Conservation (phyloP, 192 early-diverging fungal genomes). For the Linnemannia schmuckeri region DNA sequence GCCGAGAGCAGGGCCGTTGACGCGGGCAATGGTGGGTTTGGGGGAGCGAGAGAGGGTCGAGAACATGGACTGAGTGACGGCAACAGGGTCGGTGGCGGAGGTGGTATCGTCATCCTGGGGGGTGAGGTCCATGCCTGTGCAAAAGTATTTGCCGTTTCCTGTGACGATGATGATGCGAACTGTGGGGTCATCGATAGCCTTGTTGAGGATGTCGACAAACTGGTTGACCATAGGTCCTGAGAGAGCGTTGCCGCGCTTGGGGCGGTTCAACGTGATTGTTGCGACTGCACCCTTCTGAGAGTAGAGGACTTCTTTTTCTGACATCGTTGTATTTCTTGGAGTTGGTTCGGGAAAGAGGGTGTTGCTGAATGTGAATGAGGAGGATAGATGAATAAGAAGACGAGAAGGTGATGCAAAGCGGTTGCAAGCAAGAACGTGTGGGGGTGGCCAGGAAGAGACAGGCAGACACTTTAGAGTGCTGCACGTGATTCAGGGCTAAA, state of each 20-base stretch:
- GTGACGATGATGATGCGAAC: conserved; percentile 71
- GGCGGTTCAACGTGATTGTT: conserved; percentile 67
- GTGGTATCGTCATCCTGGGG: conserved; percentile 37
- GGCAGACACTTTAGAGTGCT: not conserved
- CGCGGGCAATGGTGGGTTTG: conserved; percentile 65
- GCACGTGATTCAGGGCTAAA: conserved; percentile 4
- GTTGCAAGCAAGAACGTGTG: not conserved
- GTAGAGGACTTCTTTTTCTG: conserved; percentile 53
- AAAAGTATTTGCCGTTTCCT: conserved; percentile 74
- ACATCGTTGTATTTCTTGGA: conserved; percentile 22
- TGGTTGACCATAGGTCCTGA: conserved; percentile 58
- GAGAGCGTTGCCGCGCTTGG: conserved; percentile 68
- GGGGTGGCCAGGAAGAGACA: not conserved
- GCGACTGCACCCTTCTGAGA: conserved; percentile 50
- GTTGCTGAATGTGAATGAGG: not conserved
- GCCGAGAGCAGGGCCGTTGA: conserved; percentile 76
- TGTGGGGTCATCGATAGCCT: conserved; percentile 57
- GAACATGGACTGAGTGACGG: conserved; percentile 60
- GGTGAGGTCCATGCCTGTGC: conserved; percentile 74
- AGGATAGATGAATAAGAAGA: not conserved
- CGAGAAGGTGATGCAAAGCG: not conserved
- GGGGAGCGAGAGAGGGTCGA: conserved; percentile 58
- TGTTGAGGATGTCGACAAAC: conserved; percentile 57
- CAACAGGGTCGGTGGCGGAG: conserved; percentile 30
- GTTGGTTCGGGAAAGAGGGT: not conserved